A percentile compares a stretch with the other conserved stretches of the same genome.
These are phyloP conservation scores for Fragaria vesca DNA, from an alignment of 306 rosid species.

Conservation along the genomic window DNA sequence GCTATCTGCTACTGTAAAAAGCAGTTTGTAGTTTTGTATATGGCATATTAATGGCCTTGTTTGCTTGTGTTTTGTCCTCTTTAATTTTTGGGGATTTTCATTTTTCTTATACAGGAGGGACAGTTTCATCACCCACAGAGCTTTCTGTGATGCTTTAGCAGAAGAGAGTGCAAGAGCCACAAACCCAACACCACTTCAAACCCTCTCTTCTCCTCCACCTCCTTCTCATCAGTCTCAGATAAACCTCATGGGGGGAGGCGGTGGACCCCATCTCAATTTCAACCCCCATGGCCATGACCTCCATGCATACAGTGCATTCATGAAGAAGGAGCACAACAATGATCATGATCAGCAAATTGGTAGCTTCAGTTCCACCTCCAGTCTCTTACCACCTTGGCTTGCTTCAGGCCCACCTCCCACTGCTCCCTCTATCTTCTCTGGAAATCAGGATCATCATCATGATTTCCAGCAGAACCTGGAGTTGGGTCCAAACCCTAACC, in stretches of 20 bases:
- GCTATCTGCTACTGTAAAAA: neutral
- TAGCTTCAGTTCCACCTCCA: neutral
- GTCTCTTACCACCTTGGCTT: constrained; percentile 1
- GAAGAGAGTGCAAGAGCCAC: constrained; percentile 83
- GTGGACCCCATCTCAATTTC: constrained; percentile 29
- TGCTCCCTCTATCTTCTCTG: neutral
- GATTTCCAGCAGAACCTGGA: neutral
- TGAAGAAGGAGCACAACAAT: neutral
- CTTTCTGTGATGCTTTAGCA: constrained; percentile 95
- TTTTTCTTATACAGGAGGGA: constrained; percentile 61
- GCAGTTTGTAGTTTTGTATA: constrained; percentile 9
- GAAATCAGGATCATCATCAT: neutral
- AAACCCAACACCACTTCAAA: constrained; percentile 19
- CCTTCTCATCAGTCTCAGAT: constrained; percentile 33
- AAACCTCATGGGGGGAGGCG: constrained; percentile 24
- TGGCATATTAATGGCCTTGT: constrained; percentile 11
- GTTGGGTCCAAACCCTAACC: constrained; percentile 67
- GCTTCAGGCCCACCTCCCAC: neutral
- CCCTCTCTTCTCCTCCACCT: constrained; percentile 35
- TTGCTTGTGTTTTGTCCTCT: constrained; percentile 23
- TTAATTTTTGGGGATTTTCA: constrained; percentile 23
- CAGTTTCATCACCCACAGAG: constrained; percentile 98
- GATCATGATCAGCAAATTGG: neutral
- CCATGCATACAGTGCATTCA: constrained; percentile 10
- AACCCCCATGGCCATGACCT: constrained; percentile 11